A percentile compares a stretch with the other conserved stretches of the same genome.
Evolutionary conservation across 2,329 filamentous ascomycete genomes (phyloP).

Genomic region (Tricladium varicosporioides): DNA sequence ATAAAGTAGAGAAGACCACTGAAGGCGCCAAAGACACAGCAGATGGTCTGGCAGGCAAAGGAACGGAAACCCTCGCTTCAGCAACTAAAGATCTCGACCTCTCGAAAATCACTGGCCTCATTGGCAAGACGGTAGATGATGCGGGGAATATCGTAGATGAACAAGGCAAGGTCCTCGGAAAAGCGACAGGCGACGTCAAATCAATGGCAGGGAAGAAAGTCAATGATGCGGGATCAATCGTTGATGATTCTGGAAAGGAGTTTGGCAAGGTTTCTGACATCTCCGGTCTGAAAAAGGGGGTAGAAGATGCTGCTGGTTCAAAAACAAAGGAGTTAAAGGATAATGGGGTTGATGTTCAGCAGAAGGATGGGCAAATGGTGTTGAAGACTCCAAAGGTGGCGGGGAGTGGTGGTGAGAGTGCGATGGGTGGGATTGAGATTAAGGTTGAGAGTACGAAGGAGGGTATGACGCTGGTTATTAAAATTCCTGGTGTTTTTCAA

Average conservation of each 20-base stretch:
- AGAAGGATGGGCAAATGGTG: slow-evolving; percentile 6
- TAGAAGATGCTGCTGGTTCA: not conserved
- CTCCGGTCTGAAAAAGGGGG: not conserved
- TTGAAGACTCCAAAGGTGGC: slow-evolving; percentile 3
- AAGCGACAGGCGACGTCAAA: slow-evolving; percentile 5
- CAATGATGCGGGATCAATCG: slow-evolving; percentile 14
- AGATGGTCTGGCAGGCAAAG: not conserved
- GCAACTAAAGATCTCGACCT: slow-evolving; percentile 4
- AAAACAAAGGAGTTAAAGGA: slow-evolving; percentile 1
- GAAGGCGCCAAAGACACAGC: not conserved
- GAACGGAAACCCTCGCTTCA: not conserved
- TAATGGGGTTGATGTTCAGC: not conserved
- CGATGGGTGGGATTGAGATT: slow-evolving; percentile 25
- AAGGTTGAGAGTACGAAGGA: slow-evolving; percentile 26
- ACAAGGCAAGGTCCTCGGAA: slow-evolving; percentile 1
- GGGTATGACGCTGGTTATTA: slow-evolving; percentile 27
- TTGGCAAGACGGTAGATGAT: slow-evolving; percentile 14
- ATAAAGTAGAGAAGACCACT: not conserved
- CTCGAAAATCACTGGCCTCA: slow-evolving; percentile 1
- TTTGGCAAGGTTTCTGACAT: not conserved
- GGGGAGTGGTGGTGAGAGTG: not conserved
- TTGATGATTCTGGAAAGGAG: slow-evolving; percentile 11
- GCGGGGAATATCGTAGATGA: slow-evolving; percentile 10
- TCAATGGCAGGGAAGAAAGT: slow-evolving; percentile 9
- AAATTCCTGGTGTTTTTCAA: slow-evolving; percentile 23